Percentiles rank a stretch among this genome's conserved stretches.
These are phyloP conservation scores for Solanum tarijense DNA, from an alignment of 257 asterid species.

Conservation along the genomic window DNA sequence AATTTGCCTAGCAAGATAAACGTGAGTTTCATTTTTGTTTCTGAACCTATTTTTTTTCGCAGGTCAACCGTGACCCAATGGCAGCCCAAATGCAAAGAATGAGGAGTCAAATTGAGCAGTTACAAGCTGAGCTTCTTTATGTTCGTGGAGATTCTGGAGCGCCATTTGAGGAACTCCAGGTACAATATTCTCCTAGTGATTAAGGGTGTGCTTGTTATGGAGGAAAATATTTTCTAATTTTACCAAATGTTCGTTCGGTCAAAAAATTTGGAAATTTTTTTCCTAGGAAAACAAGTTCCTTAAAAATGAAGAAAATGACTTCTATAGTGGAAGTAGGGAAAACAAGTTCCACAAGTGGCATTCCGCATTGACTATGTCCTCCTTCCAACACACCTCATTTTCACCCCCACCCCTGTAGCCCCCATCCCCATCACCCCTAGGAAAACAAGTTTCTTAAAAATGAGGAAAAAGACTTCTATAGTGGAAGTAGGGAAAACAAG, in stretches of 20 bases:
- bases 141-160: slow-evolving; percentile 63
- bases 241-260: not conserved
- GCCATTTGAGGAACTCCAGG: slow-evolving; percentile 82
- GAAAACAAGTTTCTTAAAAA: not conserved
- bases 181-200: slow-evolving; percentile 10
- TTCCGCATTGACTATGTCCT: not conserved
- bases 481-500: not conserved
- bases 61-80: slow-evolving; percentile 90
- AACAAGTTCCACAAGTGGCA: not conserved
- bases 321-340: not conserved
- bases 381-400: not conserved
- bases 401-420: not conserved
- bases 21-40: not conserved
- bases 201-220: not conserved
- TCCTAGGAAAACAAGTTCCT: not conserved
- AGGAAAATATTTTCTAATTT: not conserved
- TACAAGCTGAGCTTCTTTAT: slow-evolving; percentile 81
- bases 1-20: not conserved
- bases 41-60: not conserved
- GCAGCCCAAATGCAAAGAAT: slow-evolving; percentile 73
- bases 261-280: not conserved
- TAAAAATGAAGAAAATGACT: not conserved
- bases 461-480: not conserved
- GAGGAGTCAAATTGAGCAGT: slow-evolving; percentile 84
- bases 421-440: not conserved